phyloP scores from a whole-genome alignment of 2,329 filamentous ascomycete species.

The Aspergillus ochraceoroseus region DNA sequence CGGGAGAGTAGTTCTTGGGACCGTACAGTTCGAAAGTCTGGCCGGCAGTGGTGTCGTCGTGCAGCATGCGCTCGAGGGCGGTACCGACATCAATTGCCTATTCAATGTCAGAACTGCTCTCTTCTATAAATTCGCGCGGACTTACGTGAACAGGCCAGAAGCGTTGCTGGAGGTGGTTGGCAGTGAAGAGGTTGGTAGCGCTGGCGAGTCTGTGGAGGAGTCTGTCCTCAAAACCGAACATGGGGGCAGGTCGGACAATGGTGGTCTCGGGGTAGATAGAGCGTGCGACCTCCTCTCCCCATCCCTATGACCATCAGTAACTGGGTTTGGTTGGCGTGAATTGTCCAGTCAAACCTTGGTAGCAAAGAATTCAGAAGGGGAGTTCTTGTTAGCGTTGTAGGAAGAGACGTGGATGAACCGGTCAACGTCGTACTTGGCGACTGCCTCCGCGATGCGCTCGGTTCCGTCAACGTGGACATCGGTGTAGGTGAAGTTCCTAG shows the following conservation, averaged over 20 bases:
- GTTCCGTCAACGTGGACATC: constrained; percentile 92
- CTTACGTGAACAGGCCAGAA: constrained; percentile 86
- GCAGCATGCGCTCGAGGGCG: constrained; percentile 82
- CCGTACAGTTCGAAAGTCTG: constrained; percentile 95
- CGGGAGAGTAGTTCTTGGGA: constrained; percentile 84
- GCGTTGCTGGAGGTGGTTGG: constrained; percentile 89
- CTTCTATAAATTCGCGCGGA: not conserved
- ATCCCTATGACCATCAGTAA: constrained; percentile 49
- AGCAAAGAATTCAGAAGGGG: constrained; percentile 79
- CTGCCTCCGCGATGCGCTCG: constrained; percentile 86
- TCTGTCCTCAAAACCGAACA: constrained; percentile 93
- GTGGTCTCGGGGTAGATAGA: constrained; percentile 95
- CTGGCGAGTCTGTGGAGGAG: constrained; percentile 81
- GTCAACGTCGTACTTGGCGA: constrained; percentile 96
- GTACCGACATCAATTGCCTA: constrained; percentile 83
- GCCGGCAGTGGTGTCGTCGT: constrained; percentile 82
- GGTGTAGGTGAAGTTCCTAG: constrained; percentile 83
- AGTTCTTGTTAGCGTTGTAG: constrained; percentile 78
- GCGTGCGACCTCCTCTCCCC: constrained; percentile 75
- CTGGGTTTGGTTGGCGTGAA: not conserved
- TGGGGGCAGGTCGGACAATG: constrained; percentile 85
- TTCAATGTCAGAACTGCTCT: constrained; percentile 17
- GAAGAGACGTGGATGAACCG: constrained; percentile 95
- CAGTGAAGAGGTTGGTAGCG: constrained; percentile 74
- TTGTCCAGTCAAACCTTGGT: constrained; percentile 63